A percentile compares a stretch with the other conserved stretches of the same genome.
phyloP scores from a whole-genome alignment of 1,284 basidiomycete genomes.

The Trichosporon sp. region DNA sequence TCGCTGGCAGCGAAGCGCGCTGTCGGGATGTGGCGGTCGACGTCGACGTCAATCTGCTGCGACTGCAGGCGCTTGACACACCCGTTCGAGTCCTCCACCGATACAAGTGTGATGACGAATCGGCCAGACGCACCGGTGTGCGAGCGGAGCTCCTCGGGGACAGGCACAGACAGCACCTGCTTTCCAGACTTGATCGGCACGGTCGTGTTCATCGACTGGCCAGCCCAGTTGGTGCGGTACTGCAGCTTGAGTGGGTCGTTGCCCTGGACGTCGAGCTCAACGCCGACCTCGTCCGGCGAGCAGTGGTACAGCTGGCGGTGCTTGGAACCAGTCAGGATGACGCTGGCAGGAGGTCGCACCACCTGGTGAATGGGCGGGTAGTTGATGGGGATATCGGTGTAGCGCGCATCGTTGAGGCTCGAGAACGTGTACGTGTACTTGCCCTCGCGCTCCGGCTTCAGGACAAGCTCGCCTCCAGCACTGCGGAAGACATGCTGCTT shows the following conservation, averaged over 20 bases:
- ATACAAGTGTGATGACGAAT: slow-evolving; percentile 50
- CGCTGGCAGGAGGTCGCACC: slow-evolving; percentile 79
- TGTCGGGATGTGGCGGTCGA: slow-evolving; percentile 81
- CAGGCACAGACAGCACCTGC: slow-evolving; percentile 29
- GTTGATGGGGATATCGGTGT: slow-evolving; percentile 63
- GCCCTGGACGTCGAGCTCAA: slow-evolving; percentile 66
- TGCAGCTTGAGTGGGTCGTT: slow-evolving; percentile 82
- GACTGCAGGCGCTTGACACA: slow-evolving; percentile 74
- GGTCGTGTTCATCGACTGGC: slow-evolving; percentile 52
- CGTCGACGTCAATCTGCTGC: slow-evolving; percentile 77
- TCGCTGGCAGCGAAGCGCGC: slow-evolving; percentile 64
- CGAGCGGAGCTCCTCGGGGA: slow-evolving; percentile 30
- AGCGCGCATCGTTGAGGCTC: slow-evolving; percentile 76
- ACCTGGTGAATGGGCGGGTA: slow-evolving; percentile 72
- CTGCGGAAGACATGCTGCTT: slow-evolving; percentile 54
- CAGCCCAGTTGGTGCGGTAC: slow-evolving; percentile 62
- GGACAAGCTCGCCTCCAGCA: slow-evolving; percentile 73
- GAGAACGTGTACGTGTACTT: slow-evolving; percentile 77
- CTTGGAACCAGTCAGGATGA: slow-evolving; percentile 28
- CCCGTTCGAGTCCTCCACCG: slow-evolving; percentile 79
- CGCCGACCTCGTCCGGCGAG: slow-evolving; percentile 61
- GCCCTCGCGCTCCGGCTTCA: slow-evolving; percentile 76
- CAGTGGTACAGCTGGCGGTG: slow-evolving; percentile 42
- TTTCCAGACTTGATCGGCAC: slow-evolving; percentile 60
- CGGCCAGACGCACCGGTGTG: slow-evolving; percentile 31